phyloP scores from a whole-genome alignment of 495 filamentous ascomycete species.

The Hyaloscypha hepaticicola region DNA sequence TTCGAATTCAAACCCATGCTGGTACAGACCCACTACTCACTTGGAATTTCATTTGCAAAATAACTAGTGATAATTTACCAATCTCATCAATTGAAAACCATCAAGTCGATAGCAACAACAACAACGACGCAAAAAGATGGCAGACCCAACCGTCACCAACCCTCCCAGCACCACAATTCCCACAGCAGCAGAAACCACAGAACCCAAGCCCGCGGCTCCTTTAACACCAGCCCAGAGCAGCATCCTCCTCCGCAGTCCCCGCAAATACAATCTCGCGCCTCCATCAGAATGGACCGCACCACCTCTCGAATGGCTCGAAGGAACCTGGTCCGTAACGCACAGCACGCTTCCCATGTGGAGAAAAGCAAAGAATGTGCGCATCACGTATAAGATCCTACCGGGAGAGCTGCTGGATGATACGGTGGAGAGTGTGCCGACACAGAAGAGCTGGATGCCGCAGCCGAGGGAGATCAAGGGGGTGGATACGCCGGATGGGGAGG shows the following conservation, averaged over 20 bases:
- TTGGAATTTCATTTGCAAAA: too few species aligned
- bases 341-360: slow-evolving; percentile 77
- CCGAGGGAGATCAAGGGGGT: slow-evolving; percentile 60
- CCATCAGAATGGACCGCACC: slow-evolving; percentile 38
- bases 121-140: not conserved
- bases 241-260: slow-evolving; percentile 18
- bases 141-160: not conserved
- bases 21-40: too few species aligned
- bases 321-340: slow-evolving; percentile 75
- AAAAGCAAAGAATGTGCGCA: slow-evolving; percentile 67
- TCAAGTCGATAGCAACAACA: not conserved
- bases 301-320: slow-evolving; percentile 54
- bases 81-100: not conserved
- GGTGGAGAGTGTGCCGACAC: slow-evolving; percentile 58
- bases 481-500: slow-evolving; percentile 51
- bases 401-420: slow-evolving; percentile 55
- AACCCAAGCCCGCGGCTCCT: not conserved
- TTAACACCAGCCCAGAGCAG: not conserved
- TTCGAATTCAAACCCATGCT: not conserved
- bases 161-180: not conserved
- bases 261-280: slow-evolving; percentile 6
- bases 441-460: slow-evolving; percentile 20
- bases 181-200: not conserved
- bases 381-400: slow-evolving; percentile 60
- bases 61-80: too few species aligned